These are phyloP conservation scores for Lipomyces kockii DNA, from an alignment of 805 yeast species.

Conservation along the genomic window DNA sequence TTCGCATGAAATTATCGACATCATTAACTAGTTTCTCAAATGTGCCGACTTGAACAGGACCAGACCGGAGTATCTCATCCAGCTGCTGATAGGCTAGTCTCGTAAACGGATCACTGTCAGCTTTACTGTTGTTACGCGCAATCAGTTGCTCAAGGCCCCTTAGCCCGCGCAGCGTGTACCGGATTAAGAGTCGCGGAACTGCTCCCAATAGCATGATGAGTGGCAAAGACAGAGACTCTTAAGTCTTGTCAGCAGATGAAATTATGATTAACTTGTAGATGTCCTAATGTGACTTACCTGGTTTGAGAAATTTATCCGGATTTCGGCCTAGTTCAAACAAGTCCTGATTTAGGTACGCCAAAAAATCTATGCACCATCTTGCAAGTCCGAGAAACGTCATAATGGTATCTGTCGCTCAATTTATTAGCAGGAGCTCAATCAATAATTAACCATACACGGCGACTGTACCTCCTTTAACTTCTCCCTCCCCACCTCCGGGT, in stretches of 20 bases:
- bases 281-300: conserved; percentile 35
- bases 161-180: conserved; percentile 48
- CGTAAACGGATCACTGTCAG: conserved; percentile 41
- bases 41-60: conserved; percentile 43
- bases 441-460: conserved; percentile 20
- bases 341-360: conserved; percentile 75
- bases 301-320: conserved; percentile 39
- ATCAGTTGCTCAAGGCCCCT: conserved; percentile 46
- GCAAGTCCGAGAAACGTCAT: conserved; percentile 65
- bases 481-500: conserved; percentile 54
- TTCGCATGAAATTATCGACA: conserved; percentile 47
- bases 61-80: conserved; percentile 40
- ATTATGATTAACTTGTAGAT: not conserved
- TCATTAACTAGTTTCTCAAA: conserved; percentile 48
- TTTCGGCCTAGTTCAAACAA: conserved; percentile 40
- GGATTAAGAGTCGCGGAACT: conserved; percentile 46
- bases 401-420: conserved; percentile 12
- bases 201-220: conserved; percentile 45
- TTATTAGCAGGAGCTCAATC: not conserved
- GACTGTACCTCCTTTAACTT: conserved; percentile 41
- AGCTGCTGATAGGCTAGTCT: conserved; percentile 41
- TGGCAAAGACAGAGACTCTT: conserved; percentile 37
- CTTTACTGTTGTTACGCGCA: conserved; percentile 34
- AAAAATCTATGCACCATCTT: conserved; percentile 83
- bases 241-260: not conserved